Evolutionary conservation across 2,329 filamentous ascomycete genomes (phyloP).

Genomic region (Colletotrichum plurivorum): DNA sequence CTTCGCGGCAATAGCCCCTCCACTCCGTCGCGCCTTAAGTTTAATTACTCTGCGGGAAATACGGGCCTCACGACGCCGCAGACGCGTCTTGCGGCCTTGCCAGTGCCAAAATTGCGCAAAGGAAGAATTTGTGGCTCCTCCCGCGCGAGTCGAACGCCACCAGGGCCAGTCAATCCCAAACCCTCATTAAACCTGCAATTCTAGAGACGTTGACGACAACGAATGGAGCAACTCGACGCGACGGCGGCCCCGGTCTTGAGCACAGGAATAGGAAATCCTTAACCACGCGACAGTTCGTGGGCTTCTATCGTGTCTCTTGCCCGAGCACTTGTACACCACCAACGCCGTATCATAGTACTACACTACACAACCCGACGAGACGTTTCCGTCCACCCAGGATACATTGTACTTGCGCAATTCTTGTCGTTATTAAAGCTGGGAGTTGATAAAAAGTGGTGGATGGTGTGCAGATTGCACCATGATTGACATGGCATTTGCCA

Average conservation of each 20-base stretch:
- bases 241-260: constrained; percentile 26
- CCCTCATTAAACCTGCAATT: constrained; percentile 37
- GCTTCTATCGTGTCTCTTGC: too few species aligned
- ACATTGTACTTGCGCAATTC: too few species aligned
- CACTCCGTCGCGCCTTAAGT: constrained; percentile 23
- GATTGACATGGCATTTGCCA: constrained; percentile 9
- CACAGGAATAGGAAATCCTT: background rate
- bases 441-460: too few species aligned
- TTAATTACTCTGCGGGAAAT: constrained; percentile 28
- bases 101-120: constrained; percentile 20
- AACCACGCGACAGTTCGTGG: background rate
- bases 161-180: constrained; percentile 35
- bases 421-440: too few species aligned
- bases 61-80: constrained; percentile 27
- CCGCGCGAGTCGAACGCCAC: constrained; percentile 35
- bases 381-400: too few species aligned
- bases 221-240: constrained; percentile 6
- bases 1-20: constrained; percentile 21
- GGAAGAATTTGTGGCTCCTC: constrained; percentile 37
- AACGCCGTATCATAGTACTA: too few species aligned
- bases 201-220: constrained; percentile 25
- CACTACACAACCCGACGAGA: too few species aligned
- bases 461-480: background rate
- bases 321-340: too few species aligned
- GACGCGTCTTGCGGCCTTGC: constrained; percentile 36